phyloP scores from a whole-genome alignment of 495 filamentous ascomycete genomes.

The Penicillium pancosmium region DNA sequence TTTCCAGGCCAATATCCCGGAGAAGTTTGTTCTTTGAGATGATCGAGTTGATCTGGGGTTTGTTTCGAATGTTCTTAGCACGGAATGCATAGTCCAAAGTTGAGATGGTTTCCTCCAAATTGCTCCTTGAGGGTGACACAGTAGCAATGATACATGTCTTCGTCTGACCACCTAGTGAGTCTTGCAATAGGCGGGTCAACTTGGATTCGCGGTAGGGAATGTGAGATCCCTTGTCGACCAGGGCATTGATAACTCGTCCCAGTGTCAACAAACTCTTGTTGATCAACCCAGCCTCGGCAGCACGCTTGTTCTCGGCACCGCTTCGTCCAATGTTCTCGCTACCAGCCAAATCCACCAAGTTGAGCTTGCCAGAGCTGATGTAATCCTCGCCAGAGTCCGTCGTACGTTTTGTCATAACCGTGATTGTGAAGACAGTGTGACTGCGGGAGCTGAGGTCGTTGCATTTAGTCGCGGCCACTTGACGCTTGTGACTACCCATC shows the following conservation, averaged over 20 bases:
- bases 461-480: slow-evolving; percentile 97
- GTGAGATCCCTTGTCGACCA: slow-evolving; percentile 87
- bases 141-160: slow-evolving; percentile 99
- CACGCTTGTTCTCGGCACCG: slow-evolving; percentile 96
- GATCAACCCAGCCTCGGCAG: slow-evolving; percentile 92
- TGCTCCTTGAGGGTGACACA: slow-evolving; percentile 89
- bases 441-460: slow-evolving; percentile 95
- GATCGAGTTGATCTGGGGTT: slow-evolving; percentile 90
- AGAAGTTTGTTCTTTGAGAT: slow-evolving; percentile 91
- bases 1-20: slow-evolving; percentile 87
- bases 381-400: slow-evolving; percentile 86
- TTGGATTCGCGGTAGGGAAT: slow-evolving; percentile 98
- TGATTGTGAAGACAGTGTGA: slow-evolving; percentile 96
- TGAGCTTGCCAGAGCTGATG: slow-evolving; percentile 91
- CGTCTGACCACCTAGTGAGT: slow-evolving; percentile 90
- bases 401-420: slow-evolving; percentile 79
- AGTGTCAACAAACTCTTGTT: slow-evolving; percentile 97
- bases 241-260: slow-evolving; percentile 94
- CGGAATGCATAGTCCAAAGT: slow-evolving; percentile 97
- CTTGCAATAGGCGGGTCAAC: slow-evolving; percentile 90
- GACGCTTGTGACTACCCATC: slow-evolving; percentile 85
- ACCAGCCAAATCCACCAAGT: slow-evolving; percentile 93
- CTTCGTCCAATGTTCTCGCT: slow-evolving; percentile 97
- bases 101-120: slow-evolving; percentile 96
- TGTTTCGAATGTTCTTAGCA: slow-evolving; percentile 97